A percentile compares a stretch with the other conserved stretches of the same genome.
Conservation (phyloP, 2,329 filamentous ascomycete species). For the Colletotrichum horii region DNA sequence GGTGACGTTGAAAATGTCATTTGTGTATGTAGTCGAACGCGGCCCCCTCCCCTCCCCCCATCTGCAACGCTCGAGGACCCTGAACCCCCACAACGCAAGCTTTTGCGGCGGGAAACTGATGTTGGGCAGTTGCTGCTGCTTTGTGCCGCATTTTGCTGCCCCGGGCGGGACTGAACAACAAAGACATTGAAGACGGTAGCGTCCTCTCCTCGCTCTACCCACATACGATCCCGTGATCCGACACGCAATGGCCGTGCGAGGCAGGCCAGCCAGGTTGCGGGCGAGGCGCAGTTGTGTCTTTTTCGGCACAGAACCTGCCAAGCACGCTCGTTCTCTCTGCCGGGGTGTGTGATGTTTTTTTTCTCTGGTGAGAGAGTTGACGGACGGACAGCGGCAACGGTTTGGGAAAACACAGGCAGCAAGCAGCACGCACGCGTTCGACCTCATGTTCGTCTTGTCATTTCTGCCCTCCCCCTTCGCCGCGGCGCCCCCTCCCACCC, state of each 20-base stretch:
- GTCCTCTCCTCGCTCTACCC: not conserved
- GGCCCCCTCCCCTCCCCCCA: not conserved
- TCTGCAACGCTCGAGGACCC: constrained; percentile 1
- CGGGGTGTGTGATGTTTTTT: not conserved
- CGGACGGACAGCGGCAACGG: not conserved
- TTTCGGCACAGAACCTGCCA: constrained; percentile 4
- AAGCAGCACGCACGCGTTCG: not conserved
- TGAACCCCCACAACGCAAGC: constrained; percentile 1
- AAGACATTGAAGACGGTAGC: not conserved
- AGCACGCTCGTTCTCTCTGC: constrained; percentile 4
- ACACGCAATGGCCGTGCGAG: not conserved
- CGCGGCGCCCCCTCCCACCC: not conserved
- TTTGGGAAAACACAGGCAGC: not conserved
- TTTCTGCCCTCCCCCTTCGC: not conserved
- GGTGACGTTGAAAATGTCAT: not conserved
- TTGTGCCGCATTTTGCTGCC: not conserved
- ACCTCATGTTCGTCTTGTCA: constrained; percentile 22
- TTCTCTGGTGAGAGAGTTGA: not conserved
- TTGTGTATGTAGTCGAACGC: not conserved
- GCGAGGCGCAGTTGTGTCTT: not conserved
- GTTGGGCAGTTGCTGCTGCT: not conserved
- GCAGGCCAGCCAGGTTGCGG: not conserved
- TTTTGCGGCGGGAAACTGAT: not conserved
- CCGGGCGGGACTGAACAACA: not conserved
- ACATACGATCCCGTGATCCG: not conserved